Conservation (phyloP, 805 yeast species). For the Zygoascus biomembranicola region DNA sequence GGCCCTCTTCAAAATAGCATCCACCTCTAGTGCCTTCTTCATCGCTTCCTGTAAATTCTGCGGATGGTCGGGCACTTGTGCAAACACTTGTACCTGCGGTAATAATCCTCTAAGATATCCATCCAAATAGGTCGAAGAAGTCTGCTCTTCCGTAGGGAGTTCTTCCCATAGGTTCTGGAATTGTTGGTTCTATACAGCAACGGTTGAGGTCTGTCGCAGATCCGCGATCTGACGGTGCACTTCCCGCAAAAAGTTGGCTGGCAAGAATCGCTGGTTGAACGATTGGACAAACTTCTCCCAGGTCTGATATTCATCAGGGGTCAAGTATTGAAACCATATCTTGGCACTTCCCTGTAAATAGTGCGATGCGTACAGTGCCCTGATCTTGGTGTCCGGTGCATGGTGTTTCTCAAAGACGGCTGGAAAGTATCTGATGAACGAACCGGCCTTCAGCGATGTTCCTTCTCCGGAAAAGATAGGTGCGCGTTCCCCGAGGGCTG, state of each 20-base stretch:
- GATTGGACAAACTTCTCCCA: background rate
- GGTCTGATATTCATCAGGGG: background rate
- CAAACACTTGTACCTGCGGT: background rate
- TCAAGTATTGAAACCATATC: background rate
- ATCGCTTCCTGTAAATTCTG: too few species aligned
- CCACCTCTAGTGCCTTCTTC: too few species aligned
- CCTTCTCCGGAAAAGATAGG: background rate
- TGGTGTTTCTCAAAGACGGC: background rate
- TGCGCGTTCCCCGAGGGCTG: background rate
- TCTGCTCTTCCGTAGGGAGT: background rate
- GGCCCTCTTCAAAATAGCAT: too few species aligned
- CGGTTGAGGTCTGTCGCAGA: background rate
- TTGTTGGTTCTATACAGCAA: background rate
- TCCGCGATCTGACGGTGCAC: background rate
- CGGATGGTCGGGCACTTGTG: background rate
- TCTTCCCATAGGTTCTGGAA: background rate
- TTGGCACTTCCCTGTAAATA: background rate
- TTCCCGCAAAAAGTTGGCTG: background rate
- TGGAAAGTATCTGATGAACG: background rate
- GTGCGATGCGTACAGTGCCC: background rate
- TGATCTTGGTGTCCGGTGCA: background rate
- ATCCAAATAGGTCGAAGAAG: background rate
- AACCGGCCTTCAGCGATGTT: background rate
- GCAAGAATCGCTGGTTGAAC: background rate
- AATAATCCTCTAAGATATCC: background rate